phyloP scores from a whole-genome alignment of 176 grass and related monocot species.

The Carex parvula region DNA sequence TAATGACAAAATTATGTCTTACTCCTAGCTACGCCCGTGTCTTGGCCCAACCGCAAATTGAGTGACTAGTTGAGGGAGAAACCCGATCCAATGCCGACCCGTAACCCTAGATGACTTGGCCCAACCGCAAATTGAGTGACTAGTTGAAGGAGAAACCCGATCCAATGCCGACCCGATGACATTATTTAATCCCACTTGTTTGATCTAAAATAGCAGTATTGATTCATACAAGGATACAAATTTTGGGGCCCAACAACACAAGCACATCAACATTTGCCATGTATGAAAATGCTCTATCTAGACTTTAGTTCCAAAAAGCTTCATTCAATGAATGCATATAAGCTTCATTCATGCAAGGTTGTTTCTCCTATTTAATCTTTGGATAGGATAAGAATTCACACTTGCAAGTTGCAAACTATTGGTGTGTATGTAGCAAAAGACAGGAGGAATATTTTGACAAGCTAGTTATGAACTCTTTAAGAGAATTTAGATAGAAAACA shows the following conservation, averaged over 20 bases:
- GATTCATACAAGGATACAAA: not conserved
- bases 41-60: not conserved
- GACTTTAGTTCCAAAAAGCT: not conserved
- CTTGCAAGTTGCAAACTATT: not conserved
- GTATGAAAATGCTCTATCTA: not conserved
- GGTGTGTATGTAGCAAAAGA: not conserved
- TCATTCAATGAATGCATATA: not conserved
- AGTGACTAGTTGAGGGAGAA: not conserved
- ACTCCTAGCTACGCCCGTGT: no score
- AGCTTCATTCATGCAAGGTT: not conserved
- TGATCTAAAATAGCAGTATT: not conserved
- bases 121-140: not conserved
- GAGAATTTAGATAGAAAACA: not conserved
- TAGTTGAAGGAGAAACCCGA: not conserved
- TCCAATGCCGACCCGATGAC: not conserved
- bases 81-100: not conserved
- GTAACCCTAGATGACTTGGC: no score
- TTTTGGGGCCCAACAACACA: not conserved
- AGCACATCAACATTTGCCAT: not conserved
- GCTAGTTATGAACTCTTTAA: not conserved
- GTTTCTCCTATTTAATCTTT: not conserved
- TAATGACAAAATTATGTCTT: no score
- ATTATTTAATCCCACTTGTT: not conserved
- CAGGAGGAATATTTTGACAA: not conserved
- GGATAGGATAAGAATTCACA: constrained; percentile 11